Evolutionary conservation across 2,329 filamentous ascomycete genomes (phyloP).

Genomic region (Zasmidium cellare): DNA sequence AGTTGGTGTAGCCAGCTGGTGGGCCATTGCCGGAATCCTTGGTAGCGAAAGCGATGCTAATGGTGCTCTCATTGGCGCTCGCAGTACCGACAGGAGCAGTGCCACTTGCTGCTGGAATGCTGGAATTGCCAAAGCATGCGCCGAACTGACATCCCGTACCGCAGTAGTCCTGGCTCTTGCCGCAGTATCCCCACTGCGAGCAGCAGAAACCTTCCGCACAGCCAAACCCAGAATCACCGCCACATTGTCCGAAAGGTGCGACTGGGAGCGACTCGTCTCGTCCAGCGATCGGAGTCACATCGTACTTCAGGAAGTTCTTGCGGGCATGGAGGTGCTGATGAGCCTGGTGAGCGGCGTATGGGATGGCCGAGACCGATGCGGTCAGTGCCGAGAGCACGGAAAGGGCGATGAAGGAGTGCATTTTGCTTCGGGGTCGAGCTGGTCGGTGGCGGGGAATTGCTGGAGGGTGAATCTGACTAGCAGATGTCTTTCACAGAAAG

Average conservation of each 20-base stretch:
- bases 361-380: conserved; percentile 10
- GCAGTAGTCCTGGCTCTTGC: conserved; percentile 22
- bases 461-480: conserved; percentile 5
- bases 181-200: conserved; percentile 28
- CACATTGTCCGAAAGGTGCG: conserved; percentile 22
- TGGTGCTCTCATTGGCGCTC: not conserved
- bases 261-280: conserved; percentile 14
- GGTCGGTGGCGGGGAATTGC: not conserved
- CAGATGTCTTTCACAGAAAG: conserved; percentile 8
- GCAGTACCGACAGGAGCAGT: conserved; percentile 3
- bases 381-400: conserved; percentile 12
- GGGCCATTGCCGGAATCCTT: not conserved
- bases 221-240: conserved; percentile 20
- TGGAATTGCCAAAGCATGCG: conserved; percentile 14
- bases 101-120: conserved; percentile 3
- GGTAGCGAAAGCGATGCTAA: not conserved
- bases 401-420: conserved; percentile 12
- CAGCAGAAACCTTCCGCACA: conserved; percentile 25
- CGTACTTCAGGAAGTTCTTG: conserved; percentile 1
- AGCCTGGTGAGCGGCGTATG: conserved; percentile 8
- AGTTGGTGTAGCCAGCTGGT: not conserved
- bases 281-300: conserved; percentile 14
- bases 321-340: conserved; percentile 15
- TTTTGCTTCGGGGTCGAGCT: conserved; percentile 6
- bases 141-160: conserved; percentile 29